Evolutionary conservation across 164 flowering plant genomes (phyloP).

Genomic region (Kingdonia uniflora): DNA sequence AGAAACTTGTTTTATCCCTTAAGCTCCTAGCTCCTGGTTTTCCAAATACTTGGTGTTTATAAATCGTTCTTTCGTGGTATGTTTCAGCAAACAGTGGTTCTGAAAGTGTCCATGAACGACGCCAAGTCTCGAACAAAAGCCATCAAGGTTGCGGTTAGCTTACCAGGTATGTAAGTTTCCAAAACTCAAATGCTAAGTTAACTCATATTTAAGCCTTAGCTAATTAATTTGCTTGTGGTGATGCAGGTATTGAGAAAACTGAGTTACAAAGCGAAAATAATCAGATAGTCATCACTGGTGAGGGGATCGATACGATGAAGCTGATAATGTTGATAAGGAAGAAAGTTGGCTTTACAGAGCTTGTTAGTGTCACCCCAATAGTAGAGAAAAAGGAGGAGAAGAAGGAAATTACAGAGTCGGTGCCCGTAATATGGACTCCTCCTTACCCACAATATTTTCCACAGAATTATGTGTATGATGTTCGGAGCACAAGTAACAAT

Average conservation of each 20-base stretch:
- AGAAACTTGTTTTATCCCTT: too few relatives aligned
- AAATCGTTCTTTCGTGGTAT: not conserved
- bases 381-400: not conserved
- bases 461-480: too few relatives aligned
- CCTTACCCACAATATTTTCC: too few relatives aligned
- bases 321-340: conserved; percentile 22
- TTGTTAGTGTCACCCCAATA: conserved; percentile 1
- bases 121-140: not conserved
- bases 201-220: too few relatives aligned
- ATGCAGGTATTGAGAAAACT: conserved; percentile 22
- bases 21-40: too few relatives aligned
- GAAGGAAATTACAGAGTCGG: not conserved
- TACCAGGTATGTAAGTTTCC: not conserved
- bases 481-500: too few relatives aligned
- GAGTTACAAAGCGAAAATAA: conserved; percentile 19
- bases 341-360: conserved; percentile 9
- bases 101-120: not conserved
- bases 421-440: too few relatives aligned
- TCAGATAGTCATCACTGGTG: conserved; percentile 26
- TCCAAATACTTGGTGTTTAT: too few relatives aligned
- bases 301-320: conserved; percentile 20
- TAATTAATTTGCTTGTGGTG: too few relatives aligned
- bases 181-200: too few relatives aligned
- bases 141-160: not conserved
- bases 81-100: not conserved